Base-by-base conservation (phyloP, 495 filamentous ascomycete species). In the Penicillium cataractarum region DNA sequence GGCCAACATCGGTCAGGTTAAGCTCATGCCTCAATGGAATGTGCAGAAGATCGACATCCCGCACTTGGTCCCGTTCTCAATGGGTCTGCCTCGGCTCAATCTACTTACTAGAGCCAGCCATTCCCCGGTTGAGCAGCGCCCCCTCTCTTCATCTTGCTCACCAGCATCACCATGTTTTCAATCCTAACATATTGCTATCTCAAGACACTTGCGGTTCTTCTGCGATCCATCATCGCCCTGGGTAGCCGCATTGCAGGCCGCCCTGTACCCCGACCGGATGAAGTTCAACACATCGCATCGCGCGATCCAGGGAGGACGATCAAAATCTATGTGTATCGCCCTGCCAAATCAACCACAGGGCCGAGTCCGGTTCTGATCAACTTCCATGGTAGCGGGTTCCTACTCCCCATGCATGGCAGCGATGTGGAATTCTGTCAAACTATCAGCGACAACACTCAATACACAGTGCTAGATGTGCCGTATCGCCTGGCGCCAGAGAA, bases 401-500 rank as follows among this genome's bases (percentile, higher is more conserved):
- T 78, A 3, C 55, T 83, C 17, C 76, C 75, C 12, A 39, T 71
- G 10, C 80, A 82, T 64, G 80, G 80, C 32, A 61, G 56, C 40
- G 80, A 83, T 49, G 74, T 80, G 22, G 68, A 70, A 24, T 83
- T 74, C 61, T 81, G 78, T 60, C 78, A 74, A 4, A 60, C 59
- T 29, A 57, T 82, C 55, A 74, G 72, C 56, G 61, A 54, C 8
- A 60, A 73, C 19, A 76, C 79, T 26, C 69, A 67, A 9, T 76
- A 79, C 61, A 75, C 74, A 6, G 78, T 81, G 19, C 55, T 82
- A 22, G 79, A 82, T 59, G 84, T 92, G 6, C 82, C 87, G 12
- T 97, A 97, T 74, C 84, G 92, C 10, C 83, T 96, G 3, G 85
- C 91, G 2, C 92, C 92, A 0, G 90, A 95, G 70, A 67, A 88